phyloP scores from a whole-genome alignment of 164 flowering plant species.

The Piper betle region DNA sequence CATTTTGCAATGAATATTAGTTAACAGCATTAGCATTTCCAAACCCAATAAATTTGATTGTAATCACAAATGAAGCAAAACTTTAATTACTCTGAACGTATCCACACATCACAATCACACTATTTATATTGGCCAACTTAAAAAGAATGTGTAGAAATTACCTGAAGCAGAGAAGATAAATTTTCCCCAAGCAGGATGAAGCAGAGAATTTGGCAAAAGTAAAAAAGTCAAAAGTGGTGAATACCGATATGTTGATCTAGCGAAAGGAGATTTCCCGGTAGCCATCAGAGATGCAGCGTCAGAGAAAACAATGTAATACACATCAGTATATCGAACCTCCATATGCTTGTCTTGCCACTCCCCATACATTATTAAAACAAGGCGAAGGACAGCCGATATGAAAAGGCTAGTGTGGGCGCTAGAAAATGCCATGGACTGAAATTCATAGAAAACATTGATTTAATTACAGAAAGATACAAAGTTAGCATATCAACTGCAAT shows the following conservation, averaged over 20 bases:
- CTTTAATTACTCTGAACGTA: background rate
- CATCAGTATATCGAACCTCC: slow-evolving; percentile 90
- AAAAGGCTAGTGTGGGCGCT: slow-evolving; percentile 30
- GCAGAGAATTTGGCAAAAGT: slow-evolving; percentile 58
- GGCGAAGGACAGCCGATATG: slow-evolving; percentile 48
- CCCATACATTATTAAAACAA: slow-evolving; percentile 55
- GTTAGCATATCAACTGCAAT: no score
- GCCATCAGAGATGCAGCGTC: slow-evolving; percentile 78
- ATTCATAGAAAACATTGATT: background rate
- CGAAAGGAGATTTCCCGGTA: slow-evolving; percentile 62
- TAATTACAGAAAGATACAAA: background rate
- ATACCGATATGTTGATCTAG: slow-evolving; percentile 70
- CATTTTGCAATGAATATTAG: background rate
- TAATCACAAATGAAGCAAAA: background rate
- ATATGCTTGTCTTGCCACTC: slow-evolving; percentile 93
- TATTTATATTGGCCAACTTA: background rate
- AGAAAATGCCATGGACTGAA: background rate
- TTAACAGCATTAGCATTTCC: background rate
- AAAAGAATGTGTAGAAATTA: slow-evolving; percentile 7
- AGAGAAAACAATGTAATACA: slow-evolving; percentile 86
- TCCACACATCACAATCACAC: background rate
- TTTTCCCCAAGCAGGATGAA: slow-evolving; percentile 88
- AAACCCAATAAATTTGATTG: no score
- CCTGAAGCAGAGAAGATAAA: slow-evolving; percentile 84
- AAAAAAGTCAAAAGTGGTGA: slow-evolving; percentile 81